Evolutionary conservation across 1,139 yeast species (phyloP).

Genomic region (Lodderomyces jiufengensis): DNA sequence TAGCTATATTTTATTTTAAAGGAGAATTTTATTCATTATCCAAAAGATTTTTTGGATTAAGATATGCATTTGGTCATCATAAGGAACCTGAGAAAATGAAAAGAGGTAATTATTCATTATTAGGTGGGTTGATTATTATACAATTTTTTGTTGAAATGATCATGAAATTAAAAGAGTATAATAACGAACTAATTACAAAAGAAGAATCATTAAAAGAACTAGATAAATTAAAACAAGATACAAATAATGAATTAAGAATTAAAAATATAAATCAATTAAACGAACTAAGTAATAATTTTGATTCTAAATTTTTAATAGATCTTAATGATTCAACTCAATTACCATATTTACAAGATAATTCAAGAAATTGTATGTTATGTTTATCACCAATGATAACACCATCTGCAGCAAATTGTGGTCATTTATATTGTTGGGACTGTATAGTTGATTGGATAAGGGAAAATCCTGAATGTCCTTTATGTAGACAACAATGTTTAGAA

Average conservation of each 20-base stretch:
- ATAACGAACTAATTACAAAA: conserved; percentile 17
- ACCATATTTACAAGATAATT: conserved; percentile 66
- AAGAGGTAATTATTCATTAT: conserved; percentile 67
- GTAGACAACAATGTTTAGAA: conserved; percentile 72
- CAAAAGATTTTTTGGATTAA: conserved; percentile 72
- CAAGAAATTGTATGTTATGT: conserved; percentile 82
- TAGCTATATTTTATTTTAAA: conserved; percentile 75
- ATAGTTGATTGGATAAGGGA: conserved; percentile 87
- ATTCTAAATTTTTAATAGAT: conserved; percentile 31
- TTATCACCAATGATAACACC: conserved; percentile 79
- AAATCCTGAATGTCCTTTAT: conserved; percentile 86
- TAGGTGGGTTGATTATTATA: conserved; percentile 66
- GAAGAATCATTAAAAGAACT: conserved; percentile 13
- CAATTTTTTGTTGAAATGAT: conserved; percentile 54
- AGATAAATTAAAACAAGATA: conserved; percentile 7
- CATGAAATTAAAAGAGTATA: conserved; percentile 29
- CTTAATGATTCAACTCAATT: conserved; percentile 54
- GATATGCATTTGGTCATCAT: conserved; percentile 72
- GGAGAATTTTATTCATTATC: conserved; percentile 79
- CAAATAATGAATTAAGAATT: conserved; percentile 12
- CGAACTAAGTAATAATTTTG: conserved; percentile 15
- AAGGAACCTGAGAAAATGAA: conserved; percentile 44
- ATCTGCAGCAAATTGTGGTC: conserved; percentile 87
- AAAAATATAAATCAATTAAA: conserved; percentile 21
- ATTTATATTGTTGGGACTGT: conserved; percentile 89